Base-by-base conservation (phyloP, 192 early-diverging fungal species). In the Thoreauomyces humboldtii region DNA sequence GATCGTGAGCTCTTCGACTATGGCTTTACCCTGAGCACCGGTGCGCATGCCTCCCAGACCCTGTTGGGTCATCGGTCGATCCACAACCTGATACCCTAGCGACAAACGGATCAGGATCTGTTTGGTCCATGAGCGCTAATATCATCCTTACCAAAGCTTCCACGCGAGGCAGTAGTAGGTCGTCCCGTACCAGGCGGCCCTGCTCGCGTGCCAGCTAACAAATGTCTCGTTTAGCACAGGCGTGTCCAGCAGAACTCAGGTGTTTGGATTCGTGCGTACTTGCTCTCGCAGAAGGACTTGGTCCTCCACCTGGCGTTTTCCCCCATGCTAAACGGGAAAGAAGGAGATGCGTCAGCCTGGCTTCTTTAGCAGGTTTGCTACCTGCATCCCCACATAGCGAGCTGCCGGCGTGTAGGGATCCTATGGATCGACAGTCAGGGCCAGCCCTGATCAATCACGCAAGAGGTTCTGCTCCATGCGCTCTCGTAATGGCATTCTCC, bases 61-160 rank as follows among this genome's bases (percentile, higher is more conserved):
- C 61, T 86, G 84, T 51, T 86, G 84, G 0, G 84, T 86, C 65
- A 79, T 78, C 4, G 84, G 84, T 28, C 84, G 69, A 35, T 86
- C 84, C 33, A 68, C 65, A n/a, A 75, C 75, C 61, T 76, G 73
- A 42, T 73, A 66, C 27, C 73, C 73, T 67, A 35, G 28, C 11
- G 41, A 70, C 47, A 36, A 43, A 24, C 7, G 7, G 47, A 50
- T 24, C 22, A 24, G 7, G 22, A 41, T n/a, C 7, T 7, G 22
- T 50, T 50, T 50, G 22, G 47, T 17, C 9, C 38, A 12, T 12
- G 38, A 41, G 38, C 9, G 17, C 9, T 41, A 41, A 17, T 17
- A 24, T 7, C 7, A 7, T 50, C 22, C 12, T 50, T 50, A 50
- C 47, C 55, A 54, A 67, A 59, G 15, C 50, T 52, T 32, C 64